phyloP scores from a whole-genome alignment of 2,329 filamentous ascomycete genomes.

The Curvularia hawaiiensis region DNA sequence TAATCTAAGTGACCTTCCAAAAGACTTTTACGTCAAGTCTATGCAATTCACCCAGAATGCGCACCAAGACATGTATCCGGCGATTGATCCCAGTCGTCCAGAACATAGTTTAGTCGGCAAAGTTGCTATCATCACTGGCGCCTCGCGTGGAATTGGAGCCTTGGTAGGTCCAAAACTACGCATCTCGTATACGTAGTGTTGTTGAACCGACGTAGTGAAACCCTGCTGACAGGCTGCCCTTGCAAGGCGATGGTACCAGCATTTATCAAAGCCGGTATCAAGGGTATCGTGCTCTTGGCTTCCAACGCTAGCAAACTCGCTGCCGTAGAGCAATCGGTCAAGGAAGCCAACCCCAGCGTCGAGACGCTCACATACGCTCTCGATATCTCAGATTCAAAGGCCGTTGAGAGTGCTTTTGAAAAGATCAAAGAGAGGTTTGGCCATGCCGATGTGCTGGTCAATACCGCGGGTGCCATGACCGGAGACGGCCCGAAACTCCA shows the following conservation, averaged over 20 bases:
- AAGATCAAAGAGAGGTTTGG: conserved; percentile 22
- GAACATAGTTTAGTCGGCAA: conserved; percentile 43
- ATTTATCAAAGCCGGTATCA: conserved; percentile 43
- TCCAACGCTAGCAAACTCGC: conserved; percentile 34
- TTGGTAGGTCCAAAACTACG: conserved; percentile 15
- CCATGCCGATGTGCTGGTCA: conserved; percentile 28
- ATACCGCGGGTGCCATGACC: conserved; percentile 20
- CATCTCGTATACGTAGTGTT: neutral
- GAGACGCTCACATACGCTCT: conserved; percentile 36
- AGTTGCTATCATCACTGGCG: conserved; percentile 49
- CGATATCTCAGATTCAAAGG: conserved; percentile 34
- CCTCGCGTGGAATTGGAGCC: conserved; percentile 47
- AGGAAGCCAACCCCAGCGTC: conserved; percentile 34
- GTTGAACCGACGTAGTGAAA: neutral
- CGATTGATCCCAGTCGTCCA: conserved; percentile 46
- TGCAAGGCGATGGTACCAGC: conserved; percentile 37
- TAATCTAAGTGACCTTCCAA: conserved; percentile 18
- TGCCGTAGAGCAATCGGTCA: conserved; percentile 28
- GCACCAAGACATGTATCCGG: conserved; percentile 47
- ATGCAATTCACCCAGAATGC: conserved; percentile 19
- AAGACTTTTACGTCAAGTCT: conserved; percentile 19
- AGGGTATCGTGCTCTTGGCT: conserved; percentile 43
- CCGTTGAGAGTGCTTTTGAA: conserved; percentile 24
- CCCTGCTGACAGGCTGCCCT: neutral
- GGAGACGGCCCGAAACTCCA: conserved; percentile 21